Percentiles rank a stretch among this genome's conserved stretches.
Evolutionary conservation across 495 filamentous ascomycete species (phyloP).

Genomic region (Daldinia caldariorum): DNA sequence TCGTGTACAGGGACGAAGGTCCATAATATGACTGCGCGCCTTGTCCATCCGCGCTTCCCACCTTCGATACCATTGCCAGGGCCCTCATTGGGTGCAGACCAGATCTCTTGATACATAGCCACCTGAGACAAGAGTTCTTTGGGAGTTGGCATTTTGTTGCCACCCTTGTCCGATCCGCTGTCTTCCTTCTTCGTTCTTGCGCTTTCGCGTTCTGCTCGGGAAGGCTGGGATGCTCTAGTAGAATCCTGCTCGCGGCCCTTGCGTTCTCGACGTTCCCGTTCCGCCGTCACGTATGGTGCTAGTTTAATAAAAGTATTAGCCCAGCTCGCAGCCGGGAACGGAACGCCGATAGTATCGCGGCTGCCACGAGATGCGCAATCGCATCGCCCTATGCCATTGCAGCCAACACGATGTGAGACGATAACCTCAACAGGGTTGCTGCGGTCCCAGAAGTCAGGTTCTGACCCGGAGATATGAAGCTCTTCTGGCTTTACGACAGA

Average conservation of each 20-base stretch:
- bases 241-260: constrained; percentile 36
- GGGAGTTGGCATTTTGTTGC: constrained; percentile 46
- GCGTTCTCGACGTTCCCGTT: constrained; percentile 44
- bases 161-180: constrained; percentile 31
- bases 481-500: constrained; percentile 60
- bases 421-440: constrained; percentile 47
- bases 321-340: constrained; percentile 62
- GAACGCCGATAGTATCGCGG: constrained; percentile 51
- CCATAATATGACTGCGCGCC: constrained; percentile 59
- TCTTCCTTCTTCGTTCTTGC: constrained; percentile 49
- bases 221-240: constrained; percentile 34
- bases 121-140: constrained; percentile 59
- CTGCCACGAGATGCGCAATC: constrained; percentile 49
- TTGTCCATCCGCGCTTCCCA: constrained; percentile 51
- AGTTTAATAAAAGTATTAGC: constrained; percentile 59
- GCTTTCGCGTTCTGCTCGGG: constrained; percentile 44
- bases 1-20: constrained; percentile 58
- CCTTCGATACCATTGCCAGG: constrained; percentile 7
- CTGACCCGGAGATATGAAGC: constrained; percentile 51
- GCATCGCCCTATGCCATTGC: constrained; percentile 48
- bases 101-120: constrained; percentile 63
- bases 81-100: constrained; percentile 51
- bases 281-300: constrained; percentile 53
- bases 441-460: constrained; percentile 48
- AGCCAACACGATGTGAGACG: constrained; percentile 53